A percentile compares a stretch with the other conserved stretches of the same genome.
These are phyloP conservation scores for Gilbertella persicaria DNA, from an alignment of 371 early-diverging fungal species.

Conservation along the genomic window DNA sequence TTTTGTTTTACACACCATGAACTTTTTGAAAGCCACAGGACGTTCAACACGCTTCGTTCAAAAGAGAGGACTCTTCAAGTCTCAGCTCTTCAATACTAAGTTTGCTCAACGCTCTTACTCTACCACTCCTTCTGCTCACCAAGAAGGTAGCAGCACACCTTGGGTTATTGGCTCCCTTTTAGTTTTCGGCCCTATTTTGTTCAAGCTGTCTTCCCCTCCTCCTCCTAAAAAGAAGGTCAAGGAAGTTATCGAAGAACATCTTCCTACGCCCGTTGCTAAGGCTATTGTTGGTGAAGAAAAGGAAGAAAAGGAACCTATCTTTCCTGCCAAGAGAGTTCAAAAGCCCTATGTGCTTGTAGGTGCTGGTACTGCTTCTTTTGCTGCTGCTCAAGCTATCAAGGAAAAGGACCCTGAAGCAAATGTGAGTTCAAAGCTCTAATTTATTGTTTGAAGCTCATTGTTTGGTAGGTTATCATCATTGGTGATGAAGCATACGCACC, in stretches of 20 bases:
- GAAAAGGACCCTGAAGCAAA: constrained; percentile 69
- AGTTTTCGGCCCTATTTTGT: constrained; percentile 62
- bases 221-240: constrained; percentile 40
- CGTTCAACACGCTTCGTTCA: constrained; percentile 19
- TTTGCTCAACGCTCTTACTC: constrained; percentile 7
- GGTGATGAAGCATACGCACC: constrained; percentile 64
- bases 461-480: constrained; percentile 62
- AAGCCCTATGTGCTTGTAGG: constrained; percentile 62
- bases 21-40: constrained; percentile 18
- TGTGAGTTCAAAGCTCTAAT: constrained; percentile 26
- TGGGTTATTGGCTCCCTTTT: constrained; percentile 63
- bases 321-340: constrained; percentile 29
- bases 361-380: constrained; percentile 70
- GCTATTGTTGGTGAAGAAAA: constrained; percentile 10
- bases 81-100: background rate
- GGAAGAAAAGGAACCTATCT: constrained; percentile 4
- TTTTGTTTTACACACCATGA: no score
- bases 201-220: constrained; percentile 62
- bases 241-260: constrained; percentile 7
- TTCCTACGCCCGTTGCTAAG: constrained; percentile 5
- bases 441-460: background rate
- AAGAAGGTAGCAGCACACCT: constrained; percentile 42
- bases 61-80: constrained; percentile 13
- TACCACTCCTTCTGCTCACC: background rate
- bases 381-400: constrained; percentile 70